Evolutionary conservation across 306 rosid genomes (phyloP).

Genomic region (Oemleria cerasiformis): DNA sequence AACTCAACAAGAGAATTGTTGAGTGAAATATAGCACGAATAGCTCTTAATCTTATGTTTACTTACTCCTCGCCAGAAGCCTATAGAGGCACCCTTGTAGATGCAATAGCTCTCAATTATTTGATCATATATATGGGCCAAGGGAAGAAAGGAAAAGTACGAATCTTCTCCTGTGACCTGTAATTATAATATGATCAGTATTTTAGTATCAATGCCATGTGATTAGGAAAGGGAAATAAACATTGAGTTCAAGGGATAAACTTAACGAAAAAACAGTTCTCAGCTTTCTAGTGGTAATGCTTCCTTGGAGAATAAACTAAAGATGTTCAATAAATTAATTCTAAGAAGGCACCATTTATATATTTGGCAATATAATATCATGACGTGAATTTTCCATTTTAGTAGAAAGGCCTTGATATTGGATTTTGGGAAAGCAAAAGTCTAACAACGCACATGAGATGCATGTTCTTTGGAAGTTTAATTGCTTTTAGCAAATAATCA

Average conservation of each 20-base stretch:
- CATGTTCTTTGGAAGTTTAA: not conserved
- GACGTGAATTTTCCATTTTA: not conserved
- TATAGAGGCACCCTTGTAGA: slow-evolving; percentile 68
- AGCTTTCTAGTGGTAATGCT: not conserved
- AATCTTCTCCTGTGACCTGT: slow-evolving; percentile 70
- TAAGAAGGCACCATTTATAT: not conserved
- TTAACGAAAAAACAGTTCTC: not conserved
- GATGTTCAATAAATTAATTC: no score
- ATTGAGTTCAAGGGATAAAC: slow-evolving; percentile 1
- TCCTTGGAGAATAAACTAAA: not conserved
- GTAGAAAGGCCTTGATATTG: not conserved
- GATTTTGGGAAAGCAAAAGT: not conserved
- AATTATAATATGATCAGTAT: slow-evolving; percentile 15
- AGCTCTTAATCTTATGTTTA: slow-evolving; percentile 11
- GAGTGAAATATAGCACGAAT: not conserved
- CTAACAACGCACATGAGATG: not conserved
- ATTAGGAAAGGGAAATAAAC: not conserved
- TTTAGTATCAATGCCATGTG: not conserved
- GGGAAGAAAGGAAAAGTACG: slow-evolving; percentile 84
- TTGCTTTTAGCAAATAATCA: not conserved
- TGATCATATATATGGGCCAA: slow-evolving; percentile 84
- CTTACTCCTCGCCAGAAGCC: slow-evolving; percentile 94
- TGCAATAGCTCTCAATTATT: slow-evolving; percentile 75
- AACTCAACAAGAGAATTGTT: not conserved
- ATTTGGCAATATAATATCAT: not conserved